Evolutionary conservation across 176 grass and related monocot genomes (phyloP).

Genomic region (Avena eriantha): DNA sequence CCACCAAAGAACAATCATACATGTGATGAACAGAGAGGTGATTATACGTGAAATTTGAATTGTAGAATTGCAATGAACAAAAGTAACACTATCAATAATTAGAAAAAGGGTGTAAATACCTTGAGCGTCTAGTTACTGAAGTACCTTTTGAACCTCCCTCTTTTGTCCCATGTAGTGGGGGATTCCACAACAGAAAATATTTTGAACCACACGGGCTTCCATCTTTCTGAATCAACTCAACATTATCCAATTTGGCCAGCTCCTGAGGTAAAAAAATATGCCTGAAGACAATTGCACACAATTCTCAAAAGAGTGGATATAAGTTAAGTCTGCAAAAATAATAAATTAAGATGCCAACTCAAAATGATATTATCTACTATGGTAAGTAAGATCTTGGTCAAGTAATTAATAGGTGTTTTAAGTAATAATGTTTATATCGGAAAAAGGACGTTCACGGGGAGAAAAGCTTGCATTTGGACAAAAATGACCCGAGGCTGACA

Average conservation of each 20-base stretch:
- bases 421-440: background rate
- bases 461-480: background rate
- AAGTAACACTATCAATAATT: conserved; percentile 17
- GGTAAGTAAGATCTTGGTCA: background rate
- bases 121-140: conserved; percentile 68
- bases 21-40: background rate
- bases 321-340: background rate
- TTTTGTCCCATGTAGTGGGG: conserved; percentile 54
- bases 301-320: background rate
- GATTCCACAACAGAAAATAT: conserved; percentile 96
- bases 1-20: conserved; percentile 17
- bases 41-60: conserved; percentile 26
- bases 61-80: conserved; percentile 22
- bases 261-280: conserved; percentile 58
- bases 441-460: background rate
- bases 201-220: conserved; percentile 85
- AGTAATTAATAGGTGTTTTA: conserved; percentile 10
- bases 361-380: conserved; percentile 24
- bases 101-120: conserved; percentile 46
- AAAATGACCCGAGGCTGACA: background rate
- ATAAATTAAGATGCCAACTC: background rate
- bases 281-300: conserved; percentile 12
- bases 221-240: conserved; percentile 89
- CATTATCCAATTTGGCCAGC: conserved; percentile 68
- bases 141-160: conserved; percentile 51